Evolutionary conservation across 1,284 basidiomycete species (phyloP).

Genomic region (Ceratobasidium theobromae): DNA sequence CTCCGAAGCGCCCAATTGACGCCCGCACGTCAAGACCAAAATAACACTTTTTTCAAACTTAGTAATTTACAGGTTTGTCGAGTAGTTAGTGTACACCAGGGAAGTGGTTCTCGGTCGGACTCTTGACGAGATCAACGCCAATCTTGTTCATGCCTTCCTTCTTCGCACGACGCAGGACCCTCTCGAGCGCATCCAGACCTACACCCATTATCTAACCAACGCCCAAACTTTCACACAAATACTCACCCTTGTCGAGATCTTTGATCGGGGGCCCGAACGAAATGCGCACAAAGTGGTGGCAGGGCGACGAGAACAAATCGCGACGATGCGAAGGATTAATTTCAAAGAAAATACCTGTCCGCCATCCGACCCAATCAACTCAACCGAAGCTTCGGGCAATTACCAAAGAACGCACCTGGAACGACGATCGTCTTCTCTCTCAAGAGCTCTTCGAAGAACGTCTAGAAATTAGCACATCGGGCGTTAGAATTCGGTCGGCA

Average conservation of each 20-base stretch:
- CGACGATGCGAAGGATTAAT: constrained; percentile 76
- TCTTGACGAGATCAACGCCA: constrained; percentile 35
- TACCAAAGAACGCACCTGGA: constrained; percentile 54
- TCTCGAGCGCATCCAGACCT: constrained; percentile 83
- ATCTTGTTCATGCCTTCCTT: constrained; percentile 54
- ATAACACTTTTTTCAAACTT: background rate
- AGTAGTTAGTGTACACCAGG: constrained; percentile 4
- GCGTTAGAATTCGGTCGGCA: background rate
- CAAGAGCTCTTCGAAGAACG: constrained; percentile 92
- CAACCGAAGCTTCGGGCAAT: constrained; percentile 40
- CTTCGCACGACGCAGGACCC: constrained; percentile 71
- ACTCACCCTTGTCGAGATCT: constrained; percentile 74
- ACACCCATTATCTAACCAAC: background rate
- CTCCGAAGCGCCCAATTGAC: background rate
- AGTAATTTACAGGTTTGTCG: background rate
- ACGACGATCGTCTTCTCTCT: constrained; percentile 90
- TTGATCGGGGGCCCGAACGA: constrained; percentile 86
- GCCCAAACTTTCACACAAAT: background rate
- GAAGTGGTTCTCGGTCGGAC: constrained; percentile 17
- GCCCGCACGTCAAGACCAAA: too few species aligned
- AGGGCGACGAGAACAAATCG: constrained; percentile 88
- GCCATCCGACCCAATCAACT: constrained; percentile 48
- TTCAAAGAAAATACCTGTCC: constrained; percentile 75
- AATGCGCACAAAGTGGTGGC: constrained; percentile 83
- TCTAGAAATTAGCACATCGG: constrained; percentile 46